phyloP scores from a whole-genome alignment of 768 basidiomycete species.

The Tricholoma bakamatsutake region DNA sequence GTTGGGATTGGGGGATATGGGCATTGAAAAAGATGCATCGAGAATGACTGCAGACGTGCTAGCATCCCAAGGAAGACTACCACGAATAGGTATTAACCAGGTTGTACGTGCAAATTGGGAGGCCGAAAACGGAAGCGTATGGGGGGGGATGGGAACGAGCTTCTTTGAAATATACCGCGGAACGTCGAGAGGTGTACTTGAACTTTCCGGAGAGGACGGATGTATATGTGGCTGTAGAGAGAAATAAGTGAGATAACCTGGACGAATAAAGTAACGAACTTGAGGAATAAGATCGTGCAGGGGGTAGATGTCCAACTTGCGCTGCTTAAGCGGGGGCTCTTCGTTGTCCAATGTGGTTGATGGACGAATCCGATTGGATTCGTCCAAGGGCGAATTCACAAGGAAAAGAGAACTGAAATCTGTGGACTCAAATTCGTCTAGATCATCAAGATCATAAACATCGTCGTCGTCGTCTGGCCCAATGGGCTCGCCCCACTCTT shows the following conservation, averaged over 20 bases:
- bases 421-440: conserved; percentile 40
- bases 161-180: conserved; percentile 28
- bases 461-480: conserved; percentile 25
- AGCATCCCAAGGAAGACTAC: conserved; percentile 41
- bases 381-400: background rate
- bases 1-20: conserved; percentile 14
- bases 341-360: background rate
- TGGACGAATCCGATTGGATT: background rate
- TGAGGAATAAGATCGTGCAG: conserved; percentile 38
- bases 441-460: conserved; percentile 27
- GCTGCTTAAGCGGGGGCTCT: conserved; percentile 20
- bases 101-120: conserved; percentile 35
- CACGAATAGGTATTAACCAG: conserved; percentile 57
- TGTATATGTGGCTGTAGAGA: conserved; percentile 31
- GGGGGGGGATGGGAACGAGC: conserved; percentile 33
- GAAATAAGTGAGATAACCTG: conserved; percentile 11
- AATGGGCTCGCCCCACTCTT: conserved; percentile 35
- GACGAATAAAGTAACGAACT: conserved; percentile 29
- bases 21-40: conserved; percentile 19
- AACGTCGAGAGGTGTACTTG: conserved; percentile 16
- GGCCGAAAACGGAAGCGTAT: conserved; percentile 20
- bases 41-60: conserved; percentile 39
- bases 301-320: conserved; percentile 27
- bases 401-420: conserved; percentile 18
- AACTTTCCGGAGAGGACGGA: conserved; percentile 19